These are phyloP conservation scores for Pyrenophora graminea DNA, from an alignment of 2,329 filamentous ascomycete species.

Conservation along the genomic window DNA sequence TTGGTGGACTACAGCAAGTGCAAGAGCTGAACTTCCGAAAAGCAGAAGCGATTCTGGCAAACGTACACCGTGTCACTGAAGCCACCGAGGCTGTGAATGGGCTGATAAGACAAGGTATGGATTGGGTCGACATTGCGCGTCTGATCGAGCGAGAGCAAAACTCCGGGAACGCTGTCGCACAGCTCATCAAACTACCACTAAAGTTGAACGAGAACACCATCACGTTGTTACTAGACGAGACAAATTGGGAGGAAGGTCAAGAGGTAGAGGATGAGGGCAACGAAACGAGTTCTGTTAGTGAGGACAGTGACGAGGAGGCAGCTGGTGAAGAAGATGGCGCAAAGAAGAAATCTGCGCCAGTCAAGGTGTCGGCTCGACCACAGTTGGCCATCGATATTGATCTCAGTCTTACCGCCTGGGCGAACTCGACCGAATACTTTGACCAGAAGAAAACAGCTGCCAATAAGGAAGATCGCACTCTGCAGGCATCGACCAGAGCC, in stretches of 20 bases:
- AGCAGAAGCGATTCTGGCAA: slow-evolving; percentile 87
- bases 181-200: slow-evolving; percentile 82
- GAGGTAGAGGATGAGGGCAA: slow-evolving; percentile 61
- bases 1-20: slow-evolving; percentile 79
- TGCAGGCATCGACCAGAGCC: slow-evolving; percentile 78
- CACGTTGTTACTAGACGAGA: slow-evolving; percentile 77
- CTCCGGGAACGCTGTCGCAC: slow-evolving; percentile 80
- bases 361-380: slow-evolving; percentile 43
- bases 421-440: slow-evolving; percentile 90
- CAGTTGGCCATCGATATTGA: slow-evolving; percentile 80
- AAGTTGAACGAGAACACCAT: slow-evolving; percentile 89
- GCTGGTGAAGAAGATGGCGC: slow-evolving; percentile 48
- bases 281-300: slow-evolving; percentile 68
- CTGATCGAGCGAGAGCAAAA: slow-evolving; percentile 86
- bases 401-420: slow-evolving; percentile 79
- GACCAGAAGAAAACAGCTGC: slow-evolving; percentile 84
- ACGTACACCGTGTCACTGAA: slow-evolving; percentile 88
- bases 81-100: slow-evolving; percentile 91
- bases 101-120: slow-evolving; percentile 91
- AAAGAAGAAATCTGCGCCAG: slow-evolving; percentile 53
- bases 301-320: slow-evolving; percentile 64
- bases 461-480: slow-evolving; percentile 84
- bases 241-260: slow-evolving; percentile 65
- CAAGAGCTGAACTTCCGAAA: slow-evolving; percentile 86
- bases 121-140: slow-evolving; percentile 90